Evolutionary conservation across 2,329 filamentous ascomycete genomes (phyloP).

Genomic region (Pseudocercospora vitis): DNA sequence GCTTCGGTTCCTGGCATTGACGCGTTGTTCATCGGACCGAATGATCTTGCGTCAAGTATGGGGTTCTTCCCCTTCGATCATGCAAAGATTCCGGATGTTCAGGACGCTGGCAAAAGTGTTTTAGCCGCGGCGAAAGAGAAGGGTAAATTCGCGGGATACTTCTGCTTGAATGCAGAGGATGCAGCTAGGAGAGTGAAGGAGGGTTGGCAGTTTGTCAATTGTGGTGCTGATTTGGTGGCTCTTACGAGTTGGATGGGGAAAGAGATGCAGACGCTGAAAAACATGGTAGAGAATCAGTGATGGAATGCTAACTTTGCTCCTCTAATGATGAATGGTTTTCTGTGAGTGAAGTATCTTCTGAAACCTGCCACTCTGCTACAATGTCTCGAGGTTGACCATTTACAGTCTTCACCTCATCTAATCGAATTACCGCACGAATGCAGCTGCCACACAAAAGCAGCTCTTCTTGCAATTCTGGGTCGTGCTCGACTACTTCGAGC

Average conservation of each 20-base stretch:
- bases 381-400: neutral
- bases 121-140: slow-evolving; percentile 15
- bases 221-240: slow-evolving; percentile 20
- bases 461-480: too few species aligned
- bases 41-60: slow-evolving; percentile 48
- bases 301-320: too few species aligned
- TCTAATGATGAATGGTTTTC: neutral
- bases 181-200: slow-evolving; percentile 13
- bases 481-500: too few species aligned
- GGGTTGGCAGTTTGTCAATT: slow-evolving; percentile 22
- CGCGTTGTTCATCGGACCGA: slow-evolving; percentile 52
- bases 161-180: slow-evolving; percentile 17
- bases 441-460: too few species aligned
- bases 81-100: slow-evolving; percentile 17
- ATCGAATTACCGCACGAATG: too few species aligned
- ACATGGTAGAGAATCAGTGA: too few species aligned
- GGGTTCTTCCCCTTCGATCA: slow-evolving; percentile 22
- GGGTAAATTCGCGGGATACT: slow-evolving; percentile 21
- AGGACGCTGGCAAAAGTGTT: slow-evolving; percentile 17
- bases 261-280: slow-evolving; percentile 20
- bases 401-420: too few species aligned
- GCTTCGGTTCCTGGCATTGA: slow-evolving; percentile 54
- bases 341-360: neutral
- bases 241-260: slow-evolving; percentile 17
- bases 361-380: neutral